Evolutionary conservation across 768 basidiomycete species (phyloP), one percentile per base, ranked within the genome.

Genomic region (Sporobolomyces phaffii): DNA sequence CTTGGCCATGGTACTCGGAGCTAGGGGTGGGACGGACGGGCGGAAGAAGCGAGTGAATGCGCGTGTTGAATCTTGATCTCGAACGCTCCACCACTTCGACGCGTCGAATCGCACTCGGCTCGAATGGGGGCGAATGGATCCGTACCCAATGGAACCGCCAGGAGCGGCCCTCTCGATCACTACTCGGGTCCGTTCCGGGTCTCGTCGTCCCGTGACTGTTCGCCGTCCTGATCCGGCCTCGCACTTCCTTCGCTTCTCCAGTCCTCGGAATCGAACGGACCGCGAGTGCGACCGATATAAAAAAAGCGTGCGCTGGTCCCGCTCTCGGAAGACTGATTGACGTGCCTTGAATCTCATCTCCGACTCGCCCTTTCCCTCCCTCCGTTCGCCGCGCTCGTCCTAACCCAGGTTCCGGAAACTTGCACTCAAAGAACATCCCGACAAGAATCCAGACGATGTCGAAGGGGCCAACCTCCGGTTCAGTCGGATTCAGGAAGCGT

Each of bases 401-500:
- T n/a, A 62, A 72, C 73, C 2, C 68, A 75, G 74, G 2, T 75
- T 73, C 29, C 66, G 73, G 14, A 66, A 68, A 11, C 22, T 51
- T 11, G 74, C 73, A 3, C 75, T 79, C n/a, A 51, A 70, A 24
- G 73, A 78, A 45, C 79, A 80, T 67, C 78, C 79, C 7, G 81
- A 81, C 73, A 80, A 97, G 79, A 97, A 97, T 74, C 80, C 83
- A 50, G 81, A 86, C 68, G 86, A 94, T 73, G 77, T 88, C 5
- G 90, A 94, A 69, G 90, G 84, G 41, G 86, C 96, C 0, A 98
- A 91, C 0, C 81, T 87, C 72, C 83, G 87, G 17, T 99, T 98
- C 75, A 87, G 93, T 2, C 79, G 83, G 22, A 79, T 99, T 11
- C 96, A 98, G 73, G 90, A 94, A 74, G 96, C 96, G 6, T 98